phyloP scores from a whole-genome alignment of 2,329 filamentous ascomycete species.

The Cladobotryum protrusum region DNA sequence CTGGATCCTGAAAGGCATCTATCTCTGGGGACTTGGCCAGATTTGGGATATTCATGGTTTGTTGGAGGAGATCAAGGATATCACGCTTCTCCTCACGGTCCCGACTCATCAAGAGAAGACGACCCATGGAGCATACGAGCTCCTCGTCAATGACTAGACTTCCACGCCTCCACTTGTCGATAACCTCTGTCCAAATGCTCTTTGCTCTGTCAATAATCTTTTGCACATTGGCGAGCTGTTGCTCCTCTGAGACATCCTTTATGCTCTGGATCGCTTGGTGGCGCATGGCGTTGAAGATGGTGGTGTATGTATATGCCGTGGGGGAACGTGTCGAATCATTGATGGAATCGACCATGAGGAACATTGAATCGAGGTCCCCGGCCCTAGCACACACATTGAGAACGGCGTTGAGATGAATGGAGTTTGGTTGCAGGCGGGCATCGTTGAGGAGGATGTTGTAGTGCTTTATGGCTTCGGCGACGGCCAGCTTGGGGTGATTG shows the following conservation, averaged over 20 bases:
- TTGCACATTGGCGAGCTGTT: constrained; percentile 29
- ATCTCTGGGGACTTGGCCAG: constrained; percentile 29
- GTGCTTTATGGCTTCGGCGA: constrained; percentile 64
- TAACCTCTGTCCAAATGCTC: constrained; percentile 73
- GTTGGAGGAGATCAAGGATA: constrained; percentile 68
- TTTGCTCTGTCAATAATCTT: constrained; percentile 60
- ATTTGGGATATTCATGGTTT: constrained; percentile 72
- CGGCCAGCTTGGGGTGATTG: constrained; percentile 49
- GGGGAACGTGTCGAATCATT: constrained; percentile 59
- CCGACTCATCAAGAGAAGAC: constrained; percentile 62
- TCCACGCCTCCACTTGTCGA: constrained; percentile 68
- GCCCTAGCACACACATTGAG: constrained; percentile 73
- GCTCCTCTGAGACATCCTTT: constrained; percentile 22
- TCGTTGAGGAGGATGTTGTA: constrained; percentile 68
- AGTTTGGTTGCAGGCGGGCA: constrained; percentile 61
- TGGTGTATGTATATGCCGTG: constrained; percentile 68
- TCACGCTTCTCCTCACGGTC: constrained; percentile 58
- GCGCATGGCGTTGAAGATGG: constrained; percentile 71
- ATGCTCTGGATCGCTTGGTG: constrained; percentile 21
- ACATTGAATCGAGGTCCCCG: constrained; percentile 71
- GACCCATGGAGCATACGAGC: constrained; percentile 75
- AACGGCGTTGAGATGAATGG: constrained; percentile 84
- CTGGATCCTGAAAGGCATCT: constrained; percentile 16
- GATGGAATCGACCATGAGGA: constrained; percentile 66
- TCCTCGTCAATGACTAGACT: constrained; percentile 68